Evolutionary conservation across 2,329 filamentous ascomycete genomes (phyloP).

Genomic region (Fonsecaea monophora): DNA sequence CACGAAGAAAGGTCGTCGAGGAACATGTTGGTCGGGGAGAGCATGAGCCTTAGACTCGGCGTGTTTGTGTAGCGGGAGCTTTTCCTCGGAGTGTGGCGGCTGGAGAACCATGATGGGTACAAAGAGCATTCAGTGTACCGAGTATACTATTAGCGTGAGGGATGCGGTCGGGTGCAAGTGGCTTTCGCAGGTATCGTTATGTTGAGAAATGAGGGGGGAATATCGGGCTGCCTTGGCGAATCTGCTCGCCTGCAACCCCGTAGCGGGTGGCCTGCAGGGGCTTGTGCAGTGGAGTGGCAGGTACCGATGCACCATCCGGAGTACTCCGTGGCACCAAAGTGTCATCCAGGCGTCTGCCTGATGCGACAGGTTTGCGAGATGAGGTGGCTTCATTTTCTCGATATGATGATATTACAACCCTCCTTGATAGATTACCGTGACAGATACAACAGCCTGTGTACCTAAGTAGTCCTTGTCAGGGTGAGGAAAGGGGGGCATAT

Average conservation of each 20-base stretch:
- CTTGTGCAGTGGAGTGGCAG: not conserved
- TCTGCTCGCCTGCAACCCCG: not conserved
- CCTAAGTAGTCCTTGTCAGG: not conserved
- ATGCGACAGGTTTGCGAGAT: not conserved
- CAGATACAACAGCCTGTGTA: not conserved
- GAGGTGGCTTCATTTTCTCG: not conserved
- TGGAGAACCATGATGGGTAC: constrained; percentile 9
- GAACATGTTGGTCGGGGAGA: not conserved
- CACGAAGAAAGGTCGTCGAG: constrained; percentile 15
- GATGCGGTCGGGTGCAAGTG: not conserved
- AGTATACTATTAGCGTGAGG: not conserved
- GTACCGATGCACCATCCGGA: not conserved
- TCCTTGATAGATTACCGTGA: not conserved
- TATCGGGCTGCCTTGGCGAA: not conserved
- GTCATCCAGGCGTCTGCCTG: not conserved
- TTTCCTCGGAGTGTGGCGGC: constrained; percentile 1
- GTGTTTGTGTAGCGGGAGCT: not conserved
- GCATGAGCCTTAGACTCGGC: not conserved
- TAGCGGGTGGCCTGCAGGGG: not conserved
- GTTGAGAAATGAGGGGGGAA: not conserved
- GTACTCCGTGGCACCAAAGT: not conserved
- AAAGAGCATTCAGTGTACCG: not conserved
- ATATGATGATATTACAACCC: not conserved
- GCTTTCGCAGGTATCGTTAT: not conserved
- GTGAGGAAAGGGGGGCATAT: no score